Evolutionary conservation across 345 rosid genomes (phyloP).

Genomic region (Lagerstroemia speciosa): DNA sequence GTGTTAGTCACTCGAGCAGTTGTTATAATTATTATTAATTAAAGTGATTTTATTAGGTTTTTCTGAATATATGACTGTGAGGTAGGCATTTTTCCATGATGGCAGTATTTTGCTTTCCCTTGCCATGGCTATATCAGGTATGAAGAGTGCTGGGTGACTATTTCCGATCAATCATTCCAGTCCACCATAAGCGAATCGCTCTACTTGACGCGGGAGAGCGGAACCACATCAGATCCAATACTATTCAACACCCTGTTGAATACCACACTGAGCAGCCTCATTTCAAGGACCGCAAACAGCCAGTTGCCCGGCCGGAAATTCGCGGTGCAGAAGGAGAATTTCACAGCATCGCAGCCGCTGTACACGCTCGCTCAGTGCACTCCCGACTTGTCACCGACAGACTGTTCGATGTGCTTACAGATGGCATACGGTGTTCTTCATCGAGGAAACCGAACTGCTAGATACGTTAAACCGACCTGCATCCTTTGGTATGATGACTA

Average conservation of each 20-base stretch:
- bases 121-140: not conserved
- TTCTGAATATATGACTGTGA: no score
- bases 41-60: no score
- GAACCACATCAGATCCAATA: slow-evolving; percentile 2
- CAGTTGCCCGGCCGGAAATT: slow-evolving; percentile 20
- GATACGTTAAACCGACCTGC: slow-evolving; percentile 30
- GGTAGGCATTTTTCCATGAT: no score
- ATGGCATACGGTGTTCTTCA: slow-evolving; percentile 11
- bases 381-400: slow-evolving; percentile 25
- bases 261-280: not conserved
- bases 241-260: slow-evolving; percentile 12
- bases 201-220: accelerated
- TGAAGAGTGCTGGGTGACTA: slow-evolving; percentile 22
- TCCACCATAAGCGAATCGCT: not conserved
- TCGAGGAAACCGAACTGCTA: slow-evolving; percentile 16
- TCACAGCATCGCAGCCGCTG: slow-evolving; percentile 14
- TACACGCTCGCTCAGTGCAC: slow-evolving; percentile 46
- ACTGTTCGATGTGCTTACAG: slow-evolving; percentile 30
- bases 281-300: slow-evolving; percentile 11
- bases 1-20: no score
- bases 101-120: no score
- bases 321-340: slow-evolving; percentile 15
- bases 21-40: no score
- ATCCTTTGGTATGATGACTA: slow-evolving; percentile 28
- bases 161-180: slow-evolving; percentile 8